Evolutionary conservation across 371 early-diverging fungal species (phyloP), one percentile per base, ranked within the genome.

Genomic region (Mortierella sp.): DNA sequence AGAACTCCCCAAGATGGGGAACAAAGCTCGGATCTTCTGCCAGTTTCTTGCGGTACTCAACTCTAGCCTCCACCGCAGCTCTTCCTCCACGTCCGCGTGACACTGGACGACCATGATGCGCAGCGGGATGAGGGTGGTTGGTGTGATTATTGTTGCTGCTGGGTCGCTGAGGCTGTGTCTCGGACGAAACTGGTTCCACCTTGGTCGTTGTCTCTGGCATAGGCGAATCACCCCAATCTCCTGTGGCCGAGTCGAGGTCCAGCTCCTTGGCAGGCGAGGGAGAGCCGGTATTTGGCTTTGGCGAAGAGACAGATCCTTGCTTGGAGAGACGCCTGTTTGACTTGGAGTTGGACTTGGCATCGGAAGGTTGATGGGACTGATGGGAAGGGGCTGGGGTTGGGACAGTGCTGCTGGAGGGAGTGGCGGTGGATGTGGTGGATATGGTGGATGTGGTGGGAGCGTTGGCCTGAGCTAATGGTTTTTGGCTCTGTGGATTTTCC

Each of bases 11-110:
- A 43, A 90, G 89, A 55, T 91, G 90, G 4, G 93, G 92, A 12
- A 90, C 91, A 83, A 93, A 93, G 24, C 91, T 90, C 5, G 93
- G 92, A 77, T 92, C 92, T 44, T 91, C 90, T n/a, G 88, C 91
- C 54, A 91, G 75, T 46, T 90, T 91, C 58, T 89, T 87, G 63
- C 92, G 88, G 68, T 92, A 91, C 77, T 91, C 93, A 55, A 89
- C 90, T 41, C 90, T 88, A 73, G 91, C 92, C 65, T 89, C 78
- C 24, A 89, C 83, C 35, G 89, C 90, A 48, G 82, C 82, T 44
- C 72, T 71, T 29, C 79, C 76, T 1, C 80, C 80, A 2, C 82
- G 79, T n/a, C 77, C 82, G 41, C 79, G 77, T 63, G 79, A 74
- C 74, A 76, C 68, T 21, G 82, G 75, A 41, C 79, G 82, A 32